phyloP scores from a whole-genome alignment of 106 monocot species.

The Dioscorea alata region DNA sequence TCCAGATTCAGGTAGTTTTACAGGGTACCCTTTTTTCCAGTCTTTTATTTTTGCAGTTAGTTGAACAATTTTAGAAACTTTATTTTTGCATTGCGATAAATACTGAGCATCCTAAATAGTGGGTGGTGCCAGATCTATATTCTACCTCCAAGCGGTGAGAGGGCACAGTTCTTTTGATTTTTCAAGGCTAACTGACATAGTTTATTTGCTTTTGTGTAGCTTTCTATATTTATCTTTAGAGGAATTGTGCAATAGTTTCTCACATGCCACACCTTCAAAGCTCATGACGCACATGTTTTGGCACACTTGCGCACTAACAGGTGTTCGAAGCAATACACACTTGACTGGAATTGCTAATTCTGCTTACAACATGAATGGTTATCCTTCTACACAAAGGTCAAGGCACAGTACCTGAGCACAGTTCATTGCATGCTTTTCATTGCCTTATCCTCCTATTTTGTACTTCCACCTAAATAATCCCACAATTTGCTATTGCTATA shows the following conservation, averaged over 20 bases:
- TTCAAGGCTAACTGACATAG: constrained; percentile 3
- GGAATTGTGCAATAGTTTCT: constrained; percentile 20
- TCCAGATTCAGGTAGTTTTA: constrained; percentile 46
- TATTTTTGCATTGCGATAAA: too few species aligned
- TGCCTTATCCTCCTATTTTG: too few species aligned
- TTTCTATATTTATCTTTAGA: constrained; percentile 13
- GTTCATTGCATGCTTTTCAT: constrained; percentile 14
- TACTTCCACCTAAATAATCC: too few species aligned
- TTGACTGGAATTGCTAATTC: constrained; percentile 77
- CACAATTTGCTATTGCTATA: too few species aligned
- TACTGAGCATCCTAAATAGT: too few species aligned
- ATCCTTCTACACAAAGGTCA: constrained; percentile 94
- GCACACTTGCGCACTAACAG: constrained; percentile 84
- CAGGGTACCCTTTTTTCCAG: too few species aligned
- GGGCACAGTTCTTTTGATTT: constrained; percentile 1
- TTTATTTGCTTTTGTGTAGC: constrained; percentile 6
- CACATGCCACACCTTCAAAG: constrained; percentile 30
- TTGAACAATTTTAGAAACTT: background rate
- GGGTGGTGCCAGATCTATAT: background rate
- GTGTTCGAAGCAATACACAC: constrained; percentile 83
- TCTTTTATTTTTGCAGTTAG: background rate
- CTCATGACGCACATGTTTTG: constrained; percentile 74
- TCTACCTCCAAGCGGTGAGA: background rate
- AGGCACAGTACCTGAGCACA: constrained; percentile 62
- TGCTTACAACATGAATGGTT: constrained; percentile 67